Conservation (phyloP, 2,329 filamentous ascomycete species). For the Alternaria triticimaculans region DNA sequence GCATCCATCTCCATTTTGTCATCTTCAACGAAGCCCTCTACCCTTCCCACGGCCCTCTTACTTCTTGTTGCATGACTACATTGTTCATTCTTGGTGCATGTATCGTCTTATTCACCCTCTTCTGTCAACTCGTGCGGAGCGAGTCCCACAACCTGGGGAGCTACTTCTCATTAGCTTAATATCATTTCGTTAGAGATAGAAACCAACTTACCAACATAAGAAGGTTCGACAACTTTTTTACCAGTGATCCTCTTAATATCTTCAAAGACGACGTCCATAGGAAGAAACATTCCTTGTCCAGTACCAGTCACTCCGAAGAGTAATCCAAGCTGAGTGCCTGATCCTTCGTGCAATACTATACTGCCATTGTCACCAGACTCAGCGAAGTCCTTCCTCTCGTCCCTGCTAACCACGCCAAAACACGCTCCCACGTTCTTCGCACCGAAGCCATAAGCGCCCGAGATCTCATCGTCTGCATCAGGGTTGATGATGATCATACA, state of each 20-base stretch:
- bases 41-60: too few species aligned
- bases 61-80: not conserved
- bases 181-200: rapidly evolving
- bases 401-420: not conserved
- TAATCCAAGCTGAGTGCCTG: not conserved
- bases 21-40: too few species aligned
- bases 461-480: not conserved
- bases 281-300: not conserved
- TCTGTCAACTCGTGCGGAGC: rapidly evolving
- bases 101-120: not conserved
- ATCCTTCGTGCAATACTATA: not conserved
- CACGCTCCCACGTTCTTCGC: not conserved
- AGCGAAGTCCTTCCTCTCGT: not conserved
- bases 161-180: not conserved
- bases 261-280: not conserved
- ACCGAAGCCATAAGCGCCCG: not conserved
- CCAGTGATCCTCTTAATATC: not conserved
- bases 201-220: rapidly evolving
- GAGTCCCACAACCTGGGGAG: not conserved
- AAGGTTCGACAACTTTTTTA: not conserved
- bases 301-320: not conserved
- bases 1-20: too few species aligned
- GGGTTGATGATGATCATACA: not conserved
- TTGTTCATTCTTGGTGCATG: not conserved
- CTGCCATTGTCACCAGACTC: not conserved